Evolutionary conservation across 495 filamentous ascomycete species (phyloP).

Genomic region (Podospora pseudoanserina): DNA sequence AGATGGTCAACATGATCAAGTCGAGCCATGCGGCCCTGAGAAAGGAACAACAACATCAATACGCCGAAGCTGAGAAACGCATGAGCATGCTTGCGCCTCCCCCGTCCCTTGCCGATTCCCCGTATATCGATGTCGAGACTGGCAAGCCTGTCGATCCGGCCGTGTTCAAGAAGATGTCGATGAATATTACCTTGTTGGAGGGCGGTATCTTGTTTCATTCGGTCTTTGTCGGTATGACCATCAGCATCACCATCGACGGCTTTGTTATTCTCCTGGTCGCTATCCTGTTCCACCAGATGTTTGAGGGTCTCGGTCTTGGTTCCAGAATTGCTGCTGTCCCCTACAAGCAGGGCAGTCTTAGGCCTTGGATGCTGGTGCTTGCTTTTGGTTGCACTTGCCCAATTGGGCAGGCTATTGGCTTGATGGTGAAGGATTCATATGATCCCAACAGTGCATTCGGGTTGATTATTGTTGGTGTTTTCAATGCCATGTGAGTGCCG

Average conservation of each 20-base stretch:
- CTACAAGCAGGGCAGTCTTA: conserved; percentile 44
- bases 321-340: conserved; percentile 57
- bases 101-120: conserved; percentile 22
- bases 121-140: conserved; percentile 41
- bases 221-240: conserved; percentile 65
- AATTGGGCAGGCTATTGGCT: conserved; percentile 58
- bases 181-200: conserved; percentile 55
- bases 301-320: conserved; percentile 66
- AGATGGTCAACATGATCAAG: conserved; percentile 47
- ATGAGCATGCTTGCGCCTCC: conserved; percentile 21
- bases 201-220: conserved; percentile 58
- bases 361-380: conserved; percentile 62
- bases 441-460: conserved; percentile 62
- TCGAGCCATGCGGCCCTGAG: conserved; percentile 9
- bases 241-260: conserved; percentile 60
- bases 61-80: conserved; percentile 21
- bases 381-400: conserved; percentile 59
- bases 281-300: conserved; percentile 68
- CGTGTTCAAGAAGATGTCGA: conserved; percentile 46
- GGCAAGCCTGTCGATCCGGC: conserved; percentile 41
- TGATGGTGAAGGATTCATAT: conserved; percentile 55
- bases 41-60: conserved; percentile 2
- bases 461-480: conserved; percentile 62
- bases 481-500: conserved; percentile 60
- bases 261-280: conserved; percentile 65